A percentile compares a stretch with the other conserved stretches of the same genome.
phyloP scores from a whole-genome alignment of 2,329 filamentous ascomycete species.

The Chaetomium olivaceum region DNA sequence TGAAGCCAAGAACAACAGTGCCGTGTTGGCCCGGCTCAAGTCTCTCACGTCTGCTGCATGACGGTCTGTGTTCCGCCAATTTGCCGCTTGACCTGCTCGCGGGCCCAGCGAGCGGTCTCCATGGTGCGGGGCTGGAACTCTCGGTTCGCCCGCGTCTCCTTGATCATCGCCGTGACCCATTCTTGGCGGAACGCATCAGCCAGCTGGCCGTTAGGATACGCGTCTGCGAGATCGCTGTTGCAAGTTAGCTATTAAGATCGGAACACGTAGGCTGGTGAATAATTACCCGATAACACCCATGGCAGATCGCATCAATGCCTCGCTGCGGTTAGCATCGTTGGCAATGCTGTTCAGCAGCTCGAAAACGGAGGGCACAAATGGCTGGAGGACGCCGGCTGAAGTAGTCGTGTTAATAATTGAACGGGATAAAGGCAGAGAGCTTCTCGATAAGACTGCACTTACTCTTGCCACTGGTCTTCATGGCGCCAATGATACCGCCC shows the following conservation, averaged over 20 bases:
- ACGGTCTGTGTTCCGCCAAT: conserved; percentile 55
- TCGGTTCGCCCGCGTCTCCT: conserved; percentile 85
- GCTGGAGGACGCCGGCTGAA: conserved; percentile 68
- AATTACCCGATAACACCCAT: conserved; percentile 95
- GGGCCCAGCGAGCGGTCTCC: conserved; percentile 94
- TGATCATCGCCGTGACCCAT: conserved; percentile 86
- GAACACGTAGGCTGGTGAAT: conserved; percentile 36
- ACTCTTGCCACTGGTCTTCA: conserved; percentile 82
- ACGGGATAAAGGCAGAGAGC: neutral
- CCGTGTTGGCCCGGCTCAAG: conserved; percentile 17
- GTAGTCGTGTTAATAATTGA: conserved; percentile 38
- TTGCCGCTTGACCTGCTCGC: conserved; percentile 96
- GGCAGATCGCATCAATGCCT: conserved; percentile 85
- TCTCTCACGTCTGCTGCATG: conserved; percentile 53
- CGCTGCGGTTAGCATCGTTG: conserved; percentile 82
- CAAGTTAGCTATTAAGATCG: conserved; percentile 39
- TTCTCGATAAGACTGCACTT: conserved; percentile 38
- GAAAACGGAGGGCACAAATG: conserved; percentile 84
- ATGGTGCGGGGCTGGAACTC: conserved; percentile 84
- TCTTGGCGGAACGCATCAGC: conserved; percentile 82
- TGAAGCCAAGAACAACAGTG: conserved; percentile 13
- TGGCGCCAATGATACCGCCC: conserved; percentile 93
- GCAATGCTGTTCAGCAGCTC: conserved; percentile 79
- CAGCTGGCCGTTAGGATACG: conserved; percentile 89
- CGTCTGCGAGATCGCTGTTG: conserved; percentile 83